phyloP scores from a whole-genome alignment of 768 basidiomycete species.

The Coprinopsis cinerea region DNA sequence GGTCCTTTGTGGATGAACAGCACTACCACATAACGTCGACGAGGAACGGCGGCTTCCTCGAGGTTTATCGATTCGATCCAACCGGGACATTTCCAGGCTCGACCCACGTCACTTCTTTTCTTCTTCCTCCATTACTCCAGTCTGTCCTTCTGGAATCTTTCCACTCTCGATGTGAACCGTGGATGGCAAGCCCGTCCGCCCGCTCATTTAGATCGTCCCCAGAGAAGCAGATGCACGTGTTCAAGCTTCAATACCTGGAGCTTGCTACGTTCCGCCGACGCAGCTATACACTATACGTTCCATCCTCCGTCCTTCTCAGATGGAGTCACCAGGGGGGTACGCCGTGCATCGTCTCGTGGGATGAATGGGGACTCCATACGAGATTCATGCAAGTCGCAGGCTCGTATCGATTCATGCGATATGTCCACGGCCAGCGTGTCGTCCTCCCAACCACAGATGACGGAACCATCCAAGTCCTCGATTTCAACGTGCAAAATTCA shows the following conservation, averaged over 20 bases:
- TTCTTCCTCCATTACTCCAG: too few relatives aligned
- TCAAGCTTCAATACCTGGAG: conserved; percentile 3
- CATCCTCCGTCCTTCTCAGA: conserved; percentile 6
- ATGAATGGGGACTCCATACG: conserved; percentile 10
- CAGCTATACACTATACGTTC: conserved; percentile 1
- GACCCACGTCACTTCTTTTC: too few relatives aligned
- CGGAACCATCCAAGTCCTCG: conserved; percentile 3
- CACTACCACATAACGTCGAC: conserved; percentile 37
- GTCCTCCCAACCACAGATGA: neutral
- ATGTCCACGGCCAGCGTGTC: conserved; percentile 13
- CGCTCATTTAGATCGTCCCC: neutral
- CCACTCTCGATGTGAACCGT: conserved; percentile 3
- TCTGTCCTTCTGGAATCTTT: neutral
- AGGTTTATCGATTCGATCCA: conserved; percentile 35
- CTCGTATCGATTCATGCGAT: conserved; percentile 7
- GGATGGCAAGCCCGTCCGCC: neutral
- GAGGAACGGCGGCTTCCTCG: conserved; percentile 29
- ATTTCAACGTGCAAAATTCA: conserved; percentile 10
- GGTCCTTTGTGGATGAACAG: conserved; percentile 40
- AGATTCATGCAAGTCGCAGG: conserved; percentile 1
- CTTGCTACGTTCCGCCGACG: conserved; percentile 7
- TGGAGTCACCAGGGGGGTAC: too few relatives aligned
- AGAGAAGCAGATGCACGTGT: conserved; percentile 2
- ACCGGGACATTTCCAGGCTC: neutral
- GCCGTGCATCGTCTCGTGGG: conserved; percentile 9